These are phyloP conservation scores for Starmera pachycereana DNA, from an alignment of 805 yeast species.

Conservation along the genomic window DNA sequence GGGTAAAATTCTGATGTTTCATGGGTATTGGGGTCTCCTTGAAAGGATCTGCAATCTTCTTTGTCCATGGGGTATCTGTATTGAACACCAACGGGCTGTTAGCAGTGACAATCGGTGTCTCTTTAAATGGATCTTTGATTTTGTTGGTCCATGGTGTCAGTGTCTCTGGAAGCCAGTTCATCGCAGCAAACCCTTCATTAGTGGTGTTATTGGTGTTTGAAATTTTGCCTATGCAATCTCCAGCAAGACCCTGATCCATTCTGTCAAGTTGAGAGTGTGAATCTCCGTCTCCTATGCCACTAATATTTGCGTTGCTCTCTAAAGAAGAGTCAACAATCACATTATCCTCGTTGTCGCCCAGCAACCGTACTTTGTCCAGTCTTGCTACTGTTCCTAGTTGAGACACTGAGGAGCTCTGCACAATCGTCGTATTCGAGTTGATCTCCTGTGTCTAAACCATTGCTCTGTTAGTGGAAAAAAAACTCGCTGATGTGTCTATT, in stretches of 20 bases:
- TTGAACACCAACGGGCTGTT: too few relatives aligned
- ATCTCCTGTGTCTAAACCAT: slow-evolving; percentile 14
- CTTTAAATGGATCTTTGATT: slow-evolving; percentile 28
- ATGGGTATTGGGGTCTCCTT: background rate
- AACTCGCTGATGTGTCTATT: background rate
- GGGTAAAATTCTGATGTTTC: too few relatives aligned
- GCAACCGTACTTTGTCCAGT: slow-evolving; percentile 5
- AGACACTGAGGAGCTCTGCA: background rate
- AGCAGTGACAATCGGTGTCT: slow-evolving; percentile 9
- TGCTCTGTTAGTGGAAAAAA: background rate
- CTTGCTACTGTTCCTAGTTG: background rate
- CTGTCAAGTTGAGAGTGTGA: too few relatives aligned
- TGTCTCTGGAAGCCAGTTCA: slow-evolving; percentile 11
- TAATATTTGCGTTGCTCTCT: slow-evolving; percentile 3
- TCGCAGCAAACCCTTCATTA: slow-evolving; percentile 19
- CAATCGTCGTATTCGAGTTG: background rate
- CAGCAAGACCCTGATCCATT: too few relatives aligned
- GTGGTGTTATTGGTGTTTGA: background rate
- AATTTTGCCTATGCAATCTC: background rate
- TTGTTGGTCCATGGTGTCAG: slow-evolving; percentile 20
- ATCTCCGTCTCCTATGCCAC: too few relatives aligned
- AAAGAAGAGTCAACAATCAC: slow-evolving; percentile 15
- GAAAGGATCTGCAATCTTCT: background rate
- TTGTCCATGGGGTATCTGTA: slow-evolving; percentile 10
- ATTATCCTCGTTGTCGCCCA: slow-evolving; percentile 14